A percentile compares a stretch with the other conserved stretches of the same genome.
phyloP scores from a whole-genome alignment of 768 basidiomycete species.

The Pholiota molesta region DNA sequence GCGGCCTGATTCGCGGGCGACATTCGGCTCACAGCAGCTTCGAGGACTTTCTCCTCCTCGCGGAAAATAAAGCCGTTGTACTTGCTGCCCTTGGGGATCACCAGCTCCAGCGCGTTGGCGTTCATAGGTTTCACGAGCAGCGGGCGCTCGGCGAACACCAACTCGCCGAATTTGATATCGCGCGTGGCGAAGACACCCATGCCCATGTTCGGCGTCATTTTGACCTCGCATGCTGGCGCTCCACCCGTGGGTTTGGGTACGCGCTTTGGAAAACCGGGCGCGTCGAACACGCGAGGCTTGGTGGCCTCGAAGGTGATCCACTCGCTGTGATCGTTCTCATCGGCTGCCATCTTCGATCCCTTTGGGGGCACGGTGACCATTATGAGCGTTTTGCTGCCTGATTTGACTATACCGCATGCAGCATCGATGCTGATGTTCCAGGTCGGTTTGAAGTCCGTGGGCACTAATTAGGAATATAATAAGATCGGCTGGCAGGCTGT shows the following conservation, averaged over 20 bases:
- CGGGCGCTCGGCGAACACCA: slow-evolving; percentile 41
- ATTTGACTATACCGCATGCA: background rate
- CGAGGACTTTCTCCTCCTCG: slow-evolving; percentile 21
- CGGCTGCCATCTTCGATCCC: background rate
- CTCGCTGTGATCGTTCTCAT: background rate
- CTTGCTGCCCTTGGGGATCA: background rate
- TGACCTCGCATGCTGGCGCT: slow-evolving; percentile 2
- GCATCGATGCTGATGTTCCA: background rate
- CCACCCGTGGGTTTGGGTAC: background rate
- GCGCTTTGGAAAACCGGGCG: slow-evolving; percentile 6
- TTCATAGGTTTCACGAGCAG: slow-evolving; percentile 29
- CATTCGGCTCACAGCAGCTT: slow-evolving; percentile 29
- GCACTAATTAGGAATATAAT: too few species aligned
- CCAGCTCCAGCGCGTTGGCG: background rate
- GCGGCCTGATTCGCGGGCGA: slow-evolving; percentile 25
- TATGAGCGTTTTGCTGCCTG: background rate
- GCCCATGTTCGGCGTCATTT: slow-evolving; percentile 26
- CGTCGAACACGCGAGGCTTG: background rate
- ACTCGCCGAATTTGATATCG: slow-evolving; percentile 30
- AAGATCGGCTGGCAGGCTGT: too few species aligned
- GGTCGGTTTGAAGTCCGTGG: background rate
- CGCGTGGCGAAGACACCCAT: slow-evolving; percentile 33
- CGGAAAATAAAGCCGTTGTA: too few species aligned
- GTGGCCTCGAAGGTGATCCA: background rate
- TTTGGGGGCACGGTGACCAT: background rate